Evolutionary conservation across 805 yeast genomes (phyloP), one percentile per base, ranked within the genome.

Genomic region (Candida ficus): DNA sequence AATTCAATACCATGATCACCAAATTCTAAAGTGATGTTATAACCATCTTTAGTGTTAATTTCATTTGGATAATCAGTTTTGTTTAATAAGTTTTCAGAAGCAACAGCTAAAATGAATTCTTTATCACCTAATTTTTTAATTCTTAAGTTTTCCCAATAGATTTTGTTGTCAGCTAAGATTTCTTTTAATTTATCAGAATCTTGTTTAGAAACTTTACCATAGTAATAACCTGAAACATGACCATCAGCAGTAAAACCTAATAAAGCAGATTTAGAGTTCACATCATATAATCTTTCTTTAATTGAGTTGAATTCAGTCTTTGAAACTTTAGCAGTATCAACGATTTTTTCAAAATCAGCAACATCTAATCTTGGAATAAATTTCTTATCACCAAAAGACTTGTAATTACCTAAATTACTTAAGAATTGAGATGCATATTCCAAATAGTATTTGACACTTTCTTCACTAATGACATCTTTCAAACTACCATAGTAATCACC

Each of bases 331-430:
- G 74, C 58, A 2, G 67, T 46, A 26, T 60, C 60, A n/a, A 74
- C 68, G 23, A 84, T 63, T 19, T 62, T 48, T 42, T 65, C 72
- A 49, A 87, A 79, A 7, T 70, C 69, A 0, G 61, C 72, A 25
- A 50, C 54, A 0, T 70, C 42, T 29, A 86, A 53, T 37, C 76
- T 65, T 30, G 96, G 96, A 47, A 88, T 71, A 55, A 88, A 88
- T 62, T 88, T 88, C 51, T 77, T 76, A 63, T 88, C 96, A 49
- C 96, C 96, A 60, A 88, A 88, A 1, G 93, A 82, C 63, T 83
- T 88, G 64, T 75, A 84, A 56, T 84, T 84, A 49, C 93, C 93
- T 59, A 80, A 67, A 61, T 84, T 84, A 29, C 80, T 68, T 46
- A 84, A 66, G 54, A 84, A 79, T 65, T 84, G 91, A 30, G 88